These are phyloP conservation scores for Eutrema japonicum DNA, from an alignment of 345 rosid species.

Conservation along the genomic window DNA sequence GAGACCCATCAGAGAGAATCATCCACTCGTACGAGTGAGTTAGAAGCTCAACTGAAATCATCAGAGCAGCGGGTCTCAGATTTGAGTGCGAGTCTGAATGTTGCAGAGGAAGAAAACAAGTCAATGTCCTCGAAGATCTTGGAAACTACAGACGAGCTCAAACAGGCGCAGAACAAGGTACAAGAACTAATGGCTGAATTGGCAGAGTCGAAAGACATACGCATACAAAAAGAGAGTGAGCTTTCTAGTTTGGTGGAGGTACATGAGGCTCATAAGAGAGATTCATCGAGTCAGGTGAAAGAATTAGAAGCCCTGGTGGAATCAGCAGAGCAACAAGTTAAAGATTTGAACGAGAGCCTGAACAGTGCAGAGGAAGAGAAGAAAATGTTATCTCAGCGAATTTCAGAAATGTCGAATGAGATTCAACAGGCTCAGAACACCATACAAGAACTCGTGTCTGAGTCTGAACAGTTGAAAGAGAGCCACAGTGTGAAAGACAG, in stretches of 20 bases:
- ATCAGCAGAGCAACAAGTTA: slow-evolving; percentile 57
- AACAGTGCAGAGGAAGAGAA: slow-evolving; percentile 57
- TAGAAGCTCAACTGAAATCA: slow-evolving; percentile 46
- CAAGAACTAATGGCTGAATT: slow-evolving; percentile 51
- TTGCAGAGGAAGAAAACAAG: slow-evolving; percentile 57
- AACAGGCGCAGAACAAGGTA: slow-evolving; percentile 49
- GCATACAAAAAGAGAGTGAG: slow-evolving; percentile 61
- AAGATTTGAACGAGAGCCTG: slow-evolving; percentile 54
- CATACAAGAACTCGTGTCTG: slow-evolving; percentile 49
- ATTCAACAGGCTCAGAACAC: slow-evolving; percentile 53
- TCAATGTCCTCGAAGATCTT: slow-evolving; percentile 57
- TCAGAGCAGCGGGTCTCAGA: slow-evolving; percentile 50
- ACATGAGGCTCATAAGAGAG: slow-evolving; percentile 57
- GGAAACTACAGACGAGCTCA: slow-evolving; percentile 55
- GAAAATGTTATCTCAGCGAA: slow-evolving; percentile 52
- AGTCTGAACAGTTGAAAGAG: slow-evolving; percentile 51
- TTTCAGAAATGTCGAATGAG: slow-evolving; percentile 55
- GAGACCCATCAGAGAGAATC: slow-evolving; percentile 59
- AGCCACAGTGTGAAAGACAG: slow-evolving; percentile 45
- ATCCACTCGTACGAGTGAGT: slow-evolving; percentile 43
- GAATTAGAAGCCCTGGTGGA: slow-evolving; percentile 45
- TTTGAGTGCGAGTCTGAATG: slow-evolving; percentile 50
- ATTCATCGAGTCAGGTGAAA: slow-evolving; percentile 50
- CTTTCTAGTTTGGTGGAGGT: slow-evolving; percentile 53
- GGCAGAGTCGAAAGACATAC: slow-evolving; percentile 51